A percentile compares a stretch with the other conserved stretches of the same genome.
These are phyloP conservation scores for Plasmodium inui DNA, from an alignment of 169 alveolate species.

Conservation along the genomic window DNA sequence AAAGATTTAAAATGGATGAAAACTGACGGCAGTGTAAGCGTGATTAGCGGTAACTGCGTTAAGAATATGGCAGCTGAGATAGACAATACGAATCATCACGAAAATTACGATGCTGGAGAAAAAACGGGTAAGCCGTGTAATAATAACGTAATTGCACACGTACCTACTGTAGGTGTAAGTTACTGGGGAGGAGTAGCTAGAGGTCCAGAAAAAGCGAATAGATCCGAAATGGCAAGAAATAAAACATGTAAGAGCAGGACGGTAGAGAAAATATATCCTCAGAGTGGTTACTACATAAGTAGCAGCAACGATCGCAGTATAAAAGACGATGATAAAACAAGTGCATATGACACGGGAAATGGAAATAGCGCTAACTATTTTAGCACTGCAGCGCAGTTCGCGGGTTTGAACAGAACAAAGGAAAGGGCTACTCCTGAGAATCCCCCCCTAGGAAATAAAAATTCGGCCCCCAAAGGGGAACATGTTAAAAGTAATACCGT, in stretches of 20 bases:
- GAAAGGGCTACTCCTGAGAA: not conserved
- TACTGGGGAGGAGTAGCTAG: not conserved
- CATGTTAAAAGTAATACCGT: not conserved
- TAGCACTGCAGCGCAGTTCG: not conserved
- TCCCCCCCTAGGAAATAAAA: not conserved
- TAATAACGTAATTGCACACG: not conserved
- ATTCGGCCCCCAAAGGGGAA: not conserved
- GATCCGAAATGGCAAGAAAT: not conserved
- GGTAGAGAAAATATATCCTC: not conserved
- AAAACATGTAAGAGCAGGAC: not conserved
- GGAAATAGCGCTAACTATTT: not conserved
- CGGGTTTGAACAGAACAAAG: constrained; percentile 3
- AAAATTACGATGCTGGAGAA: not conserved
- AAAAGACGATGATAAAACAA: not conserved
- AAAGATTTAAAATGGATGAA: not conserved
- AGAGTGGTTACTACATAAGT: not conserved
- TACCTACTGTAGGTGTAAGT: not conserved
- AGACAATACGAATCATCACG: not conserved
- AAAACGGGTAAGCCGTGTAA: constrained; percentile 2
- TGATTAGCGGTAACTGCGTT: not conserved
- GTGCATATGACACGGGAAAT: not conserved
- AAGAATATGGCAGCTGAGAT: not conserved
- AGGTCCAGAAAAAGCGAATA: not conserved
- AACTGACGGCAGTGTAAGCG: not conserved
- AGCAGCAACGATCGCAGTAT: not conserved